Base-by-base conservation (phyloP, 2,329 filamentous ascomycete genomes). In the Aspergillus jensenii region DNA sequence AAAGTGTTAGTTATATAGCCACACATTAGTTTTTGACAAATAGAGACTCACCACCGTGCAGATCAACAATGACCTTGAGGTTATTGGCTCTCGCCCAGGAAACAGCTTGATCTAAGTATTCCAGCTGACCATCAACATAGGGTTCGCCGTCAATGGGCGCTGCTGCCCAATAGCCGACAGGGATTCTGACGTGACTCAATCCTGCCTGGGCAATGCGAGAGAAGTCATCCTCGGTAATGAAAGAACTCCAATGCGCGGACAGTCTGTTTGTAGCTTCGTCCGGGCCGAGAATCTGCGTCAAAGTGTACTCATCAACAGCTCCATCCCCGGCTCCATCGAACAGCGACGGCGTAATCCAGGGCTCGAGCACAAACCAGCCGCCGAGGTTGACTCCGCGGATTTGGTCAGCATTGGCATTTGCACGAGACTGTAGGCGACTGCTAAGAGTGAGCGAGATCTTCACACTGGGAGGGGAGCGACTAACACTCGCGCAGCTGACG, bases 81-180 rank as follows among this genome's bases (percentile, higher is more conserved):
- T 83, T 82, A 45, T 82, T 78, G 45, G 69, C 74, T 58, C 80
- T 73, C 11, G 87, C 87, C 83, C 87, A 87, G 59, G 75, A 71
- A 55, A 88, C 77, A 23, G 85, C 82, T 60, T 80, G 67, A 58
- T 86, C 83, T 9, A 89, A 76, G 65, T 81, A 79, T 15, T 80
- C 72, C 46, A 87, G 78, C 60, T 87, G 85, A 40, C 86, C 86
- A 65, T 85, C 78, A 6, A 88, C 82, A 63, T 85, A 88, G 17
- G 85, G 85, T 53, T 87, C 84, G 6, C 79, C 82, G 6, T 79
- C 71, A 27, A 80, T 70, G 2, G 80, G 79, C 45, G 78, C 74
- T 11, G 86, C 72, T 35, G 85, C 85, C 86, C 86, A 89, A 68
- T 88, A 88, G 6, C 86, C 86, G 51, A 89, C 79, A 2, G 86